A percentile compares a stretch with the other conserved stretches of the same genome.
These are phyloP conservation scores for Fusarium caatingaense DNA, from an alignment of 2,329 filamentous ascomycete genomes.

Conservation along the genomic window DNA sequence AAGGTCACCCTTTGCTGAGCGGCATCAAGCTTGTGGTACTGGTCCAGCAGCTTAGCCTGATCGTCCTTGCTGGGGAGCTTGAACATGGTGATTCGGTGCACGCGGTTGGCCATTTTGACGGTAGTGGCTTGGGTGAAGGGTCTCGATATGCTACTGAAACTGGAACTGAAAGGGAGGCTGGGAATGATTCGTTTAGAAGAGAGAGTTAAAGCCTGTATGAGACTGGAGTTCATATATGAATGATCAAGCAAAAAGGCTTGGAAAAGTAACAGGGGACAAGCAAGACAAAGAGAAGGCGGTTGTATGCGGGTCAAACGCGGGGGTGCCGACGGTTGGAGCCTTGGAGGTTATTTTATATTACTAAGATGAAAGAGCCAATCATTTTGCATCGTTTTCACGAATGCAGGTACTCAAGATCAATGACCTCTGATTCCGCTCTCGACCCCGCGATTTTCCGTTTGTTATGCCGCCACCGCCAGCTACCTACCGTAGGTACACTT, in stretches of 20 bases:
- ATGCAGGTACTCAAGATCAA: background rate
- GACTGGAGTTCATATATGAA: constrained; percentile 31
- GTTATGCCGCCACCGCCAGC: constrained; percentile 1
- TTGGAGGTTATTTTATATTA: background rate
- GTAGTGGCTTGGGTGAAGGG: constrained; percentile 8
- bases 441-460: constrained; percentile 16
- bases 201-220: constrained; percentile 11
- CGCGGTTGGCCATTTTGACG: constrained; percentile 55
- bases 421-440: constrained; percentile 13
- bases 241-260: background rate
- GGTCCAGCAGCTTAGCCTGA: constrained; percentile 58
- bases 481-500: no score
- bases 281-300: constrained; percentile 26
- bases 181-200: constrained; percentile 4
- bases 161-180: background rate
- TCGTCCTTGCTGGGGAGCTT: constrained; percentile 60
- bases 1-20: constrained; percentile 56
- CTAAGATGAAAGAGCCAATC: constrained; percentile 8
- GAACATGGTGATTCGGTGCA: constrained; percentile 66
- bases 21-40: constrained; percentile 56
- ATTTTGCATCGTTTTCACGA: constrained; percentile 8
- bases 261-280: constrained; percentile 9
- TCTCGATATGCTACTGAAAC: constrained; percentile 5
- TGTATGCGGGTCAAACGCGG: constrained; percentile 33
- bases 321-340: constrained; percentile 3